phyloP scores from a whole-genome alignment of 306 rosid species.

The Cucumis hystrix region DNA sequence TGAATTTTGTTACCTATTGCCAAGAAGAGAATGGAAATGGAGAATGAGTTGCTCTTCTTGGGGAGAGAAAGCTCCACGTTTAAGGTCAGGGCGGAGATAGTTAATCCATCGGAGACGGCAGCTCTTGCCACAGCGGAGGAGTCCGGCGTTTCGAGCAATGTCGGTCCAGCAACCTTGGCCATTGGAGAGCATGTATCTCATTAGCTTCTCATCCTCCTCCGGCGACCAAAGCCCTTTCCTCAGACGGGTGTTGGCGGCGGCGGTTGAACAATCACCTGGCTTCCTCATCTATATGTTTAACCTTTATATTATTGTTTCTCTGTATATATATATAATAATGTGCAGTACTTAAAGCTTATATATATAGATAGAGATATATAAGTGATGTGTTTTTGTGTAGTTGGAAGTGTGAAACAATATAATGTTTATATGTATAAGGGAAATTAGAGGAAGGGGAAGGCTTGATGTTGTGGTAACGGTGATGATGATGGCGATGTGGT shows the following conservation, averaged over 20 bases:
- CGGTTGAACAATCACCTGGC: conserved; percentile 4
- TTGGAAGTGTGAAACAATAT: not conserved
- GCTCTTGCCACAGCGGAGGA: conserved; percentile 81
- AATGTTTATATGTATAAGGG: conserved; percentile 2
- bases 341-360: not conserved
- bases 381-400: not conserved
- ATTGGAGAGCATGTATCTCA: conserved; percentile 65
- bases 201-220: conserved; percentile 76
- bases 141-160: conserved; percentile 77
- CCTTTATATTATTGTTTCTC: not conserved
- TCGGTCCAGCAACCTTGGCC: conserved; percentile 98
- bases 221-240: conserved; percentile 95
- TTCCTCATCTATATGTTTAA: conserved; percentile 19
- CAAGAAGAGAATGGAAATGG: conserved; percentile 81
- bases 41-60: conserved; percentile 71
- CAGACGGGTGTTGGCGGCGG: conserved; percentile 18
- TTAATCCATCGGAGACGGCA: conserved; percentile 99
- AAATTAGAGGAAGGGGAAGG: conserved; percentile 21
- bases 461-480: conserved; percentile 59
- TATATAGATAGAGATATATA: too few species aligned
- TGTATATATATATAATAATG: not conserved
- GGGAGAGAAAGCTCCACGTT: conserved; percentile 74
- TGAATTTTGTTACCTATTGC: conserved; percentile 37
- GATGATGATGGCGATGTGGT: conserved; percentile 37
- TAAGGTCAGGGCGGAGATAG: conserved; percentile 88